Evolutionary conservation across 108 stramenopile genomes (phyloP).

Genomic region (Nannochloropsis gaditana): DNA sequence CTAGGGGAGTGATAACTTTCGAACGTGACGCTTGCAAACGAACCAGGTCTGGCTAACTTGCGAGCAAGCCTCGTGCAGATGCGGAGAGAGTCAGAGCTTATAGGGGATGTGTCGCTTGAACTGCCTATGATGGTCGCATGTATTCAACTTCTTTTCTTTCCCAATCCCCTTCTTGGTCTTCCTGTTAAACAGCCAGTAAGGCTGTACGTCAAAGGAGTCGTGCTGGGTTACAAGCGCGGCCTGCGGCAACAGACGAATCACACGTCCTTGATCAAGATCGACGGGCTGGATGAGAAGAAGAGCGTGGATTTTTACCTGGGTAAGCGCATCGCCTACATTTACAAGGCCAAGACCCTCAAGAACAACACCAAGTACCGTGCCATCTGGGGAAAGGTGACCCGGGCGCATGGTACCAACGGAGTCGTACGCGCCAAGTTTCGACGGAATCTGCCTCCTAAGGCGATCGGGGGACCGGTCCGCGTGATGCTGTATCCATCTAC

Average conservation of each 20-base stretch:
- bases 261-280: conserved; percentile 95
- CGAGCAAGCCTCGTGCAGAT: not conserved
- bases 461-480: conserved; percentile 55
- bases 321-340: conserved; percentile 97
- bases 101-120: not conserved
- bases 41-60: too few species aligned
- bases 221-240: conserved; percentile 96
- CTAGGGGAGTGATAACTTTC: too few species aligned
- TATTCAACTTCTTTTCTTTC: not conserved
- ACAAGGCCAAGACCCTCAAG: conserved; percentile 66
- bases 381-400: conserved; percentile 95
- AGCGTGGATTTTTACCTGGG: conserved; percentile 94
- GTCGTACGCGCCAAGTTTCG: conserved; percentile 96
- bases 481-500: conserved; percentile 60
- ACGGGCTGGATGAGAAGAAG: conserved; percentile 84
- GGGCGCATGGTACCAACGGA: conserved; percentile 92
- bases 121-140: not conserved
- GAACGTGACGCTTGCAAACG: too few species aligned
- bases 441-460: conserved; percentile 74
- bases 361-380: conserved; percentile 88
- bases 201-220: conserved; percentile 93
- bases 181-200: conserved; percentile 43
- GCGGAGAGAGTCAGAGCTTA: not conserved
- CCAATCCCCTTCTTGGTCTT: not conserved
- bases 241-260: conserved; percentile 91